Evolutionary conservation across 1,284 basidiomycete species (phyloP), one percentile per base, ranked within the genome.

Genomic region (Golubevia sp.): DNA sequence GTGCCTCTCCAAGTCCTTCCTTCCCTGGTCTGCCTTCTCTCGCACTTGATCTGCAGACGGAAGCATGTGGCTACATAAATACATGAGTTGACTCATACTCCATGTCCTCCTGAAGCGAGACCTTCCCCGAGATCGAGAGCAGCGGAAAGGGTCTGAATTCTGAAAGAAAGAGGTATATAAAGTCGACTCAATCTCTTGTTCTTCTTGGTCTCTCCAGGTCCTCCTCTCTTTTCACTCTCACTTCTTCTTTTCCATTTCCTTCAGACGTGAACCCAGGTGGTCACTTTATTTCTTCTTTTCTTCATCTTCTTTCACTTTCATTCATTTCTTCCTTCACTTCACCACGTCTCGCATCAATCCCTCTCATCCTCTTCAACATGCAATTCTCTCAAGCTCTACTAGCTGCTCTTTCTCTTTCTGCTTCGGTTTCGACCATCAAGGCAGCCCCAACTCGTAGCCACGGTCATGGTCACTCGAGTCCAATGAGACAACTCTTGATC

Each of bases 311-410:
- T 54, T 58, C 25, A 20, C 15, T 11, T 52, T 27, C 30, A 25
- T 63, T 24, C 27, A n/a, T n/a, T n/a, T 61, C 23, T n/a, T 44
- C 50, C 23, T 63, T 13, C 30, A 60, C 23, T 60, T 57, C 23
- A 21, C 62, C 58, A 64, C 53, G 27, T 26, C 25, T 5, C 18
- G 60, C 13, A 27, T 49, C 3, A 60, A 55, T 44, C 61, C 62
- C 34, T 59, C 62, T 49, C 61, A 66, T 61, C 49, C 62, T 64
- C 26, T 34, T 26, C 62, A 64, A 57, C 25, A 73, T 74, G 70
- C 59, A 72, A 60, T 66, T 74, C 57, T 61, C 69, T 26, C 69
- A 71, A 55, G 70, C 67, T 55, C 70, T 74, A 23, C 66, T 68
- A 24, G 53, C 70, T 15, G 70, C 67, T 24, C 66, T 74, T 30